Evolutionary conservation across 2,329 filamentous ascomycete species (phyloP).

Genomic region (Exophiala viscosa): DNA sequence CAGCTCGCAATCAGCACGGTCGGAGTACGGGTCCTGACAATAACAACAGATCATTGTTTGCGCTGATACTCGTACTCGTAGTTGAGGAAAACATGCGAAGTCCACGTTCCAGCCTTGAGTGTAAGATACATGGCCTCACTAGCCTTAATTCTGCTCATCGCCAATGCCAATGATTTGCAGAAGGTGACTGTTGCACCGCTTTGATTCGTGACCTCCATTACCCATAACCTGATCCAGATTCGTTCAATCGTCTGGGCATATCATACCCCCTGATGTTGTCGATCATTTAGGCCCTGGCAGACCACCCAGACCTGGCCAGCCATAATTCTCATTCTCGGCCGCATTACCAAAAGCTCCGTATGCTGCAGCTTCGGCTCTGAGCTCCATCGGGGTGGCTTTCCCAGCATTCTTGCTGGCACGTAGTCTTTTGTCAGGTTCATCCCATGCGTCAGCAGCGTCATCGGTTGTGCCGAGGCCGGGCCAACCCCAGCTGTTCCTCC

Average conservation of each 20-base stretch:
- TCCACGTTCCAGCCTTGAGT: no score
- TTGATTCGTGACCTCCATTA: neutral
- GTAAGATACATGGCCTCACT: no score
- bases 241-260: neutral
- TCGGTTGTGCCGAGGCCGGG: slow-evolving; percentile 5
- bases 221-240: neutral
- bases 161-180: no score
- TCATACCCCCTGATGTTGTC: neutral
- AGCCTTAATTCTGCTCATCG: no score
- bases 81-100: no score
- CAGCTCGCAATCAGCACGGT: no score
- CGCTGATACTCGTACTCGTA: no score
- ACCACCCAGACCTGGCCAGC: slow-evolving; percentile 21
- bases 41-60: no score
- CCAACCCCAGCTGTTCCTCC: slow-evolving; percentile 15
- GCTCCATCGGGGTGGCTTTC: neutral
- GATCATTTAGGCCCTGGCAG: slow-evolving; percentile 1
- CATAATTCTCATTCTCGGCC: slow-evolving; percentile 14
- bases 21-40: no score
- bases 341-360: slow-evolving; percentile 19
- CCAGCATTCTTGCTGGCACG: slow-evolving; percentile 1
- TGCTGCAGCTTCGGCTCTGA: slow-evolving; percentile 13
- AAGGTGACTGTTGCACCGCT: neutral
- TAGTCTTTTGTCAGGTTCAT: neutral
- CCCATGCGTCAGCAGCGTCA: no score